phyloP scores from a whole-genome alignment of 495 filamentous ascomycete genomes.

The Peziza echinospora region DNA sequence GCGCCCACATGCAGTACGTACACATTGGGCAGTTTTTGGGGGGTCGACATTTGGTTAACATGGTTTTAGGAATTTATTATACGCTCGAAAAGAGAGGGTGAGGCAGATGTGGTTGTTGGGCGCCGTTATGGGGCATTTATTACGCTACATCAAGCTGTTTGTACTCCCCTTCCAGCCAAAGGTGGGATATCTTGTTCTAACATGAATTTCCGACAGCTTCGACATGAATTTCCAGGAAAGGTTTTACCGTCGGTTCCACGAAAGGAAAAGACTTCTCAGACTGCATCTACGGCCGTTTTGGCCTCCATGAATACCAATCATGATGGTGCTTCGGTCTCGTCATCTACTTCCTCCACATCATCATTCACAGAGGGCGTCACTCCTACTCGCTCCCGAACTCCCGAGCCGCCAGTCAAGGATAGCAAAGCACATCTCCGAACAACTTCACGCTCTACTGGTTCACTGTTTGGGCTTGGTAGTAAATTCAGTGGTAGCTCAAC shows the following conservation, averaged over 20 bases:
- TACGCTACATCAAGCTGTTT: constrained; percentile 40
- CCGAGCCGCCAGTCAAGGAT: too few species aligned
- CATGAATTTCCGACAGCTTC: constrained; percentile 46
- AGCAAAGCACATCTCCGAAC: constrained; percentile 10
- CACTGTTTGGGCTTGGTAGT: constrained; percentile 19
- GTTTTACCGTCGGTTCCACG: constrained; percentile 66
- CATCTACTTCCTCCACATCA: constrained; percentile 29
- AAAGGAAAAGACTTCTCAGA: constrained; percentile 63
- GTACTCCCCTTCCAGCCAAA: too few species aligned
- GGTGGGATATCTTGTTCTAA: too few species aligned
- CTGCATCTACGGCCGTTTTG: constrained; percentile 22
- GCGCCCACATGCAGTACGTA: constrained; percentile 73
- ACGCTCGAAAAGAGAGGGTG: constrained; percentile 49
- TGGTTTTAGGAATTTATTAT: constrained; percentile 64
- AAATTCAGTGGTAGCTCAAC: constrained; percentile 28
- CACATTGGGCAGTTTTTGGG: background rate
- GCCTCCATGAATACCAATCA: constrained; percentile 21
- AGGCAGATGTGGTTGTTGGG: constrained; percentile 53
- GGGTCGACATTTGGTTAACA: too few species aligned
- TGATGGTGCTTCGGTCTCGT: constrained; percentile 57
- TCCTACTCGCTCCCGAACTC: too few species aligned
- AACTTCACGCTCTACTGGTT: constrained; percentile 12
- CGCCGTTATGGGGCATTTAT: constrained; percentile 77
- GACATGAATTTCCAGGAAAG: constrained; percentile 77
- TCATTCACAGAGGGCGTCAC: background rate